Evolutionary conservation across 129 eudicot genomes (phyloP).

Genomic region (Chrysanthemum lavandulifolium): DNA sequence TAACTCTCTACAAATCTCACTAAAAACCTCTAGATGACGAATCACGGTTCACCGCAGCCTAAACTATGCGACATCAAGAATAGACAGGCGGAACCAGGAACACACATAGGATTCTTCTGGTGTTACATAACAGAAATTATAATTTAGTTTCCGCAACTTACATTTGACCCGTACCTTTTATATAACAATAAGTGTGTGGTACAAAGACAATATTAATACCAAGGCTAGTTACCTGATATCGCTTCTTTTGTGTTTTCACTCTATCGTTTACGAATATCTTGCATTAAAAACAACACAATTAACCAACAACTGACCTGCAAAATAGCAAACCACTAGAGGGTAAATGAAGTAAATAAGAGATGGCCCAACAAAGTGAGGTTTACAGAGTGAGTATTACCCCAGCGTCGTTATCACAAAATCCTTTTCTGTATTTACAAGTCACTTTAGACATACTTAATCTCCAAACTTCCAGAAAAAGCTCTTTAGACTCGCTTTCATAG

Average conservation of each 20-base stretch:
- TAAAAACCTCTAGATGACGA: too few relatives aligned
- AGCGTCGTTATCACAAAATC: background rate
- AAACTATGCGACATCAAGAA: too few relatives aligned
- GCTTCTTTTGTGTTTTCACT: constrained; percentile 6
- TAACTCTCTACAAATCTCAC: too few relatives aligned
- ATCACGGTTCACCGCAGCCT: too few relatives aligned
- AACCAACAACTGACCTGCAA: constrained; percentile 13
- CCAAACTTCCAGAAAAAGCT: background rate
- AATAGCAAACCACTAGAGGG: background rate
- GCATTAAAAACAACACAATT: background rate
- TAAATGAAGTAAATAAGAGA: constrained; percentile 2
- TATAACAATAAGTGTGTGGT: background rate
- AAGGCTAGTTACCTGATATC: constrained; percentile 4
- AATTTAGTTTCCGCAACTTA: constrained; percentile 9
- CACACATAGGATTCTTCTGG: background rate
- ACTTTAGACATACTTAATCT: background rate
- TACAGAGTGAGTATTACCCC: constrained; percentile 5
- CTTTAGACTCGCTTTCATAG: background rate
- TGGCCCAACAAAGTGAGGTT: background rate
- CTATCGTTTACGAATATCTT: background rate
- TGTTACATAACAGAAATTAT: background rate
- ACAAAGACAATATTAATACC: background rate
- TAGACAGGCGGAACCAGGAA: too few relatives aligned
- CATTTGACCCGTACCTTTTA: background rate
- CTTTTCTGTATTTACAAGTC: constrained; percentile 8